Evolutionary conservation across 2,329 filamentous ascomycete species (phyloP), one percentile per base, ranked within the genome.

Genomic region (Aspergillus sp.): DNA sequence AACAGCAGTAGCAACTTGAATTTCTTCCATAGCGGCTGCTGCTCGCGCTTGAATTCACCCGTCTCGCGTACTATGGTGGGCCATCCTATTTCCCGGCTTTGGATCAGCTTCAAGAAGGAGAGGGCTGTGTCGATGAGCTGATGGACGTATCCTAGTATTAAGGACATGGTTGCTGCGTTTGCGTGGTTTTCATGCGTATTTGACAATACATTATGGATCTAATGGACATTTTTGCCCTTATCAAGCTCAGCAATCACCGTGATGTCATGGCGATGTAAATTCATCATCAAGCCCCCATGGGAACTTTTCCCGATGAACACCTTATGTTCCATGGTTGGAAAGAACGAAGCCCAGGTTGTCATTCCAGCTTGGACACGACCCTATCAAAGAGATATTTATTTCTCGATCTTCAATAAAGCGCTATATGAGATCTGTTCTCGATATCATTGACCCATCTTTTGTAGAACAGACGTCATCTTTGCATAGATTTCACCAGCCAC

Each of bases 1-100:
- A 73, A 73, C 6, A 74, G 60, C 0, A 73, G 20, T 3, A 71
- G 52, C 4, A 74, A 55, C 49, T 70, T 71, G 15, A 72, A 17
- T 45, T 73, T 73, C 55, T 73, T 69, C 47, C 56, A 56, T 17
- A 73, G 56, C 0, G 67, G 60, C 46, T 71, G 64, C 48, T 72
- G 61, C 50, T 74, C 68, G 19, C 69, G 66, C 47, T 63, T 63
- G 20, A 63, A 55, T 49, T 59, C 49, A 9, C 66, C 65, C 0
- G 63, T 68, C 60, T 68, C 63, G 37, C 63, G 59, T 32, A 62
- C 55, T 10, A 65, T 46, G 1, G 60, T 65, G 33, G 54, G 48
- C 63, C 63, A 66, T 45, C 64, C 62, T 13, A 64, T 47, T 47
- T 65, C 57, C 17, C 61, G 51, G 38, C 60, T 64, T 51, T 65